Evolutionary conservation across 805 yeast genomes (phyloP), one percentile per base, ranked within the genome.

Genomic region (Tetrapisispora fleetii): DNA sequence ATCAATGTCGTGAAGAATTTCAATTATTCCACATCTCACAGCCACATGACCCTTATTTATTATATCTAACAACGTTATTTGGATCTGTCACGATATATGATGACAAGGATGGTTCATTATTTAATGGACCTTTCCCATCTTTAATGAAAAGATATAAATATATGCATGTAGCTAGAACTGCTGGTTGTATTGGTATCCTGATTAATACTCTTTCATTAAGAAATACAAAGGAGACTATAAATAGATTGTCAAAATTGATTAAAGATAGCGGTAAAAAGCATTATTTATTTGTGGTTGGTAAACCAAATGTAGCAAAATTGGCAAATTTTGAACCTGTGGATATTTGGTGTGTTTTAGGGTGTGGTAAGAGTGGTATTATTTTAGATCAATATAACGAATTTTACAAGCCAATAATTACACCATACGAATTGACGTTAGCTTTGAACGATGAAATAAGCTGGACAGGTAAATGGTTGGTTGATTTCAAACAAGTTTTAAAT

Each of bases 321-420:
- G 99, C 98, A 10, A 93, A 93, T 64, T 93, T 93, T 62, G 99
- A 91, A 53, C 81, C 80, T n/a, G 78, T 93, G 14, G 98, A 93
- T 56, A 76, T 86, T 21, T 93, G 99, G 98, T 90, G 95, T 59
- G 78, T 93, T 13, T 67, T 93, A 14, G 99, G 99, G 0, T 93
- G 99, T 64, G 89, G 95, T 11, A 88, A 89, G 57, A 90, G 95
- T 47, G 99, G 99, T 5, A 83, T 91, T 22, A 80, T 91, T 36
- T 65, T 93, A 14, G 96, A 91, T 63, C 79, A 81, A 49, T 70
- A 69, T 43, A 85, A 82, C 53, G 95, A 87, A 51, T 91, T 83
- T 61, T 87, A 79, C 69, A 88, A 83, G 64, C 98, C 98, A 0
- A 85, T 93, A 11, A 79, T 93, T 18, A 93, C 99, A 0, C 98